These are phyloP conservation scores for Davidsoniella australis DNA, from an alignment of 2,329 filamentous ascomycete genomes.

Conservation along the genomic window DNA sequence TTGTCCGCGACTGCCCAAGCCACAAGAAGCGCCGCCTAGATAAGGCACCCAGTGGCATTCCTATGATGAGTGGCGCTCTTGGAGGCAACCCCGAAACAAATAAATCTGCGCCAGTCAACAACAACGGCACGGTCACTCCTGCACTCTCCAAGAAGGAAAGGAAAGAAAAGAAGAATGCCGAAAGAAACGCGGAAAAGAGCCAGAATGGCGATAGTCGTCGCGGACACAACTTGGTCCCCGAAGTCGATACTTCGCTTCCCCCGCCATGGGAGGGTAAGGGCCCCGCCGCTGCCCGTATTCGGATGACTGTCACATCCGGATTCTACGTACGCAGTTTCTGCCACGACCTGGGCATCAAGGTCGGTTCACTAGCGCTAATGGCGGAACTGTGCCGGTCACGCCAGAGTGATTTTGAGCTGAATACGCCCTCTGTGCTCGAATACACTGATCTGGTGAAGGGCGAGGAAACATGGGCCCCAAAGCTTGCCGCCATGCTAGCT, in stretches of 20 bases:
- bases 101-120: too few relatives aligned
- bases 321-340: constrained; percentile 94
- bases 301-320: constrained; percentile 84
- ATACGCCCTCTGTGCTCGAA: constrained; percentile 54
- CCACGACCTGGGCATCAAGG: constrained; percentile 72
- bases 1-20: constrained; percentile 33
- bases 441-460: constrained; percentile 60
- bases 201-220: constrained; percentile 17
- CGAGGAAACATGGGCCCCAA: constrained; percentile 67
- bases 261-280: constrained; percentile 43
- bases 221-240: constrained; percentile 37
- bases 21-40: constrained; percentile 6
- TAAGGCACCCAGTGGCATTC: constrained; percentile 17
- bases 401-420: constrained; percentile 65
- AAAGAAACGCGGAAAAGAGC: not conserved
- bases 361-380: constrained; percentile 76
- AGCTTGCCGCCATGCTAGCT: constrained; percentile 36
- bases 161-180: constrained; percentile 1
- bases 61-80: constrained; percentile 12
- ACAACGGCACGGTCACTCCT: not conserved
- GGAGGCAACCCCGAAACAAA: constrained; percentile 6
- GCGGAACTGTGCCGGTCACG: constrained; percentile 61
- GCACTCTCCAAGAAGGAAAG: not conserved
- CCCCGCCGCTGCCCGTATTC: constrained; percentile 63
- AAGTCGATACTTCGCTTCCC: constrained; percentile 29